Conservation (phyloP, 2,329 filamentous ascomycete species). For the Calonectria pseudoturangicola region DNA sequence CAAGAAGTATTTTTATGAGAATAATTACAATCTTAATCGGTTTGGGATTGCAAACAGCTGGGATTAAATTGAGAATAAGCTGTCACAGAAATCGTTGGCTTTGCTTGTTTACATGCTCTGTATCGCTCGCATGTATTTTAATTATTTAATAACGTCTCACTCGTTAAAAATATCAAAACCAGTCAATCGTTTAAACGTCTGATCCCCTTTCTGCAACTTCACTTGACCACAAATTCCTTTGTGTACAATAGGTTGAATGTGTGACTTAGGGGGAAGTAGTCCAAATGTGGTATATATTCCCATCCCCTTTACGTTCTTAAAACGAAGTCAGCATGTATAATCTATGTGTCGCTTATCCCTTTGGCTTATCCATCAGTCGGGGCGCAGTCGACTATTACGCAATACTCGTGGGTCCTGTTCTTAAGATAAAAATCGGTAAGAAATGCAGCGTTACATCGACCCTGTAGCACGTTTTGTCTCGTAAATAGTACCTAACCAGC, state of each 20-base stretch:
- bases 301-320: too few relatives aligned
- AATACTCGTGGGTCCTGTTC: neutral
- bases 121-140: neutral
- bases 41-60: neutral
- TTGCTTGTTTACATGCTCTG: neutral
- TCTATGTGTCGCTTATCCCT: neutral
- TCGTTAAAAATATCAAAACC: neutral
- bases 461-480: neutral
- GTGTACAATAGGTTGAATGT: too few relatives aligned
- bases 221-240: too few relatives aligned
- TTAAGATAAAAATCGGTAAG: neutral
- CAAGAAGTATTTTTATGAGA: neutral
- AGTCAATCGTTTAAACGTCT: neutral
- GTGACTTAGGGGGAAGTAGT: too few relatives aligned
- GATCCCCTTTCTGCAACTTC: too few relatives aligned
- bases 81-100: neutral
- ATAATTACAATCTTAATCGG: neutral
- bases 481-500: neutral
- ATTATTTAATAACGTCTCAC: neutral
- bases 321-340: neutral
- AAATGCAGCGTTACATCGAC: too few relatives aligned
- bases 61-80: neutral
- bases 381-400: neutral
- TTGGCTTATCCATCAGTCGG: neutral
- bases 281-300: too few relatives aligned